phyloP scores from a whole-genome alignment of 768 basidiomycete genomes.

The Mycena albidolilacea region DNA sequence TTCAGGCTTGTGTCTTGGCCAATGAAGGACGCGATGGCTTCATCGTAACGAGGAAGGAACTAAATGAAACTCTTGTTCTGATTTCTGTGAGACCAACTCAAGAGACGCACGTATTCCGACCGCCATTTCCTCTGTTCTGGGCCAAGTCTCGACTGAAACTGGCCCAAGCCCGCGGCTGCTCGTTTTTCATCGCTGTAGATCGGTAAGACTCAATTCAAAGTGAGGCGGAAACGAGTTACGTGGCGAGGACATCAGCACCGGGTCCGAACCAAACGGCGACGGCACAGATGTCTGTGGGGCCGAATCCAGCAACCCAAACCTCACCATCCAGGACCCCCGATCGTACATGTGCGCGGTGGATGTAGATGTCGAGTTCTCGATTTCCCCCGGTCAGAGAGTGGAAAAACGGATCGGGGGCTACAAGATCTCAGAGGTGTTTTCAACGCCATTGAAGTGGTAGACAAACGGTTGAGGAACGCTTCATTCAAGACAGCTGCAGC shows the following conservation, averaged over 20 bases:
- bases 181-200: conserved; percentile 34
- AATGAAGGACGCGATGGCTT: conserved; percentile 14
- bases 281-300: conserved; percentile 27
- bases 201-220: background rate
- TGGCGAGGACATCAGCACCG: conserved; percentile 26
- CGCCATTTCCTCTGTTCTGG: conserved; percentile 35
- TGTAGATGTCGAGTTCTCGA: background rate
- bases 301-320: conserved; percentile 37
- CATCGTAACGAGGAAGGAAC: conserved; percentile 21
- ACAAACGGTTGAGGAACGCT: conserved; percentile 22
- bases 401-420: conserved; percentile 48
- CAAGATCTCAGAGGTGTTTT: conserved; percentile 1
- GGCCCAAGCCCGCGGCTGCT: conserved; percentile 31
- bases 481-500: conserved; percentile 6
- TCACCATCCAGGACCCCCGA: conserved; percentile 32
- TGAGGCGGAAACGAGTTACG: conserved; percentile 16
- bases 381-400: conserved; percentile 46
- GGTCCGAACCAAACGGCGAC: conserved; percentile 40
- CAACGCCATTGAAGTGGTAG: background rate
- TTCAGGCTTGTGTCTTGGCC: conserved; percentile 28
- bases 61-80: background rate
- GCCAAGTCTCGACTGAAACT: conserved; percentile 16
- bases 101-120: conserved; percentile 30
- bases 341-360: conserved; percentile 26
- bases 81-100: background rate